Conservation (phyloP, 805 yeast genomes). For the Kregervanrija fluxuum region DNA sequence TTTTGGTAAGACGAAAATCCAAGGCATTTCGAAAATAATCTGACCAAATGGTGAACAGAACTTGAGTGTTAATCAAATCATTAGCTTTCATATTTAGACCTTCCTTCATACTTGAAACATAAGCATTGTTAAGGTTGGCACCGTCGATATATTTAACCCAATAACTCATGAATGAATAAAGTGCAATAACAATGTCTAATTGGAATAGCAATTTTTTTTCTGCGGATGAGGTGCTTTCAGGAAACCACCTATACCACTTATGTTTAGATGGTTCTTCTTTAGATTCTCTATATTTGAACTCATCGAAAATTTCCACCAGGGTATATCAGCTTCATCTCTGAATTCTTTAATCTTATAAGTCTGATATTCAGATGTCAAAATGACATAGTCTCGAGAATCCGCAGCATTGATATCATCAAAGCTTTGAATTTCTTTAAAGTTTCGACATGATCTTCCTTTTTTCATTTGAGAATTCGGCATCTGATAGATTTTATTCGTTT, state of each 20-base stretch:
- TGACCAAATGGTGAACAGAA: conserved; percentile 52
- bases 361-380: too few species aligned
- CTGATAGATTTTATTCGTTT: too few species aligned
- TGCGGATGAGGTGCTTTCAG: conserved; percentile 38
- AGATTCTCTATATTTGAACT: conserved; percentile 49
- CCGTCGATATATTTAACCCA: conserved; percentile 71
- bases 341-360: conserved; percentile 26
- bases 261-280: conserved; percentile 25
- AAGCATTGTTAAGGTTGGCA: conserved; percentile 58
- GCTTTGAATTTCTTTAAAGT: background rate
- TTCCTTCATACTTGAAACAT: conserved; percentile 55
- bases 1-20: conserved; percentile 49
- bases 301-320: conserved; percentile 54
- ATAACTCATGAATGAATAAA: conserved; percentile 50
- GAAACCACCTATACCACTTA: conserved; percentile 51
- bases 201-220: conserved; percentile 43
- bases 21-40: conserved; percentile 55
- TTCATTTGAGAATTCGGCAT: background rate
- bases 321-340: conserved; percentile 45
- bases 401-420: too few species aligned
- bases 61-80: conserved; percentile 53
- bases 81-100: conserved; percentile 51
- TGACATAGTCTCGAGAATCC: background rate
- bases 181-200: conserved; percentile 46
- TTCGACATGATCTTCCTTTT: background rate